A percentile compares a stretch with the other conserved stretches of the same genome.
Evolutionary conservation across 352 stramenopile genomes (phyloP).

Genomic region (Thalassiosira mediterranea): DNA sequence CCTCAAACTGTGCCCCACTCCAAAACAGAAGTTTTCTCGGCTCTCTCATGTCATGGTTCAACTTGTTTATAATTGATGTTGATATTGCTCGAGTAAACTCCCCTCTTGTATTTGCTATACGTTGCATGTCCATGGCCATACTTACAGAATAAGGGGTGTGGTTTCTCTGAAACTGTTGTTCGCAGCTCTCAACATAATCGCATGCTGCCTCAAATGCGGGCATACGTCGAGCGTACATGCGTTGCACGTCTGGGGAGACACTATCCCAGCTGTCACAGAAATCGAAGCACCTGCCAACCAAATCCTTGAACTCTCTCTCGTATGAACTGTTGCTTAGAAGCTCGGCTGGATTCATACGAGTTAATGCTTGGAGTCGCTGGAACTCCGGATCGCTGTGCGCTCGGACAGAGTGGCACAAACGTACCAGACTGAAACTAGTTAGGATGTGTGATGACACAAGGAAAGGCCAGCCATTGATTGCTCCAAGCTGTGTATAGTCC

Average conservation of each 20-base stretch:
- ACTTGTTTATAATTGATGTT: conserved; percentile 3
- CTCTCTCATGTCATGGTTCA: conserved; percentile 40
- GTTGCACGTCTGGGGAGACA: conserved; percentile 6
- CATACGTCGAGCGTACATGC: conserved; percentile 43
- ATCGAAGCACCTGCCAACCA: conserved; percentile 12
- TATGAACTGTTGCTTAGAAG: conserved; percentile 9
- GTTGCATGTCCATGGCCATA: conserved; percentile 17
- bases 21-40: conserved; percentile 36
- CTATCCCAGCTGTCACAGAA: conserved; percentile 28
- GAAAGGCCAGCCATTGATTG: conserved; percentile 48
- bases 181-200: conserved; percentile 20
- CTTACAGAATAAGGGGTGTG: conserved; percentile 10
- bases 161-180: conserved; percentile 4
- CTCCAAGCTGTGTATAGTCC: conserved; percentile 38
- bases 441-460: conserved; percentile 38
- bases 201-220: conserved; percentile 22
- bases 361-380: conserved; percentile 37
- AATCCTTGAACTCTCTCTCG: conserved; percentile 16
- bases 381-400: conserved; percentile 26
- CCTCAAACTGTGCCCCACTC: conserved; percentile 33
- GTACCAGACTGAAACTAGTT: conserved; percentile 37
- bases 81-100: neutral
- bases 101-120: conserved; percentile 4
- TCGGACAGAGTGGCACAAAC: conserved; percentile 45
- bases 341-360: conserved; percentile 23